These are phyloP conservation scores for Pseudevernia furfuracea DNA, from an alignment of 495 filamentous ascomycete genomes.

Conservation along the genomic window DNA sequence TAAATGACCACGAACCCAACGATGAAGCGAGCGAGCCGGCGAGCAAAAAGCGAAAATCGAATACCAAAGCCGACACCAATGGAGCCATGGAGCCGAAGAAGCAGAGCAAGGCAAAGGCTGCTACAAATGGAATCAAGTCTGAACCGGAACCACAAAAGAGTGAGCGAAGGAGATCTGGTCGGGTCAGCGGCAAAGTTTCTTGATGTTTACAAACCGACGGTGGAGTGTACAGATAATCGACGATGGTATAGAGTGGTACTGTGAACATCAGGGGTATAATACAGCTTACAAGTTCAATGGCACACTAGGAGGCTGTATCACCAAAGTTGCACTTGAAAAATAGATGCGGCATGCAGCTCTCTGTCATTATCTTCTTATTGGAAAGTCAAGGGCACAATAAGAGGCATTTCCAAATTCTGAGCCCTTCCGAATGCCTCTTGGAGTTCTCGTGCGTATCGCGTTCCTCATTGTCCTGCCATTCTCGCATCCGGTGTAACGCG, in stretches of 20 bases:
- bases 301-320: background rate
- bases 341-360: too few relatives aligned
- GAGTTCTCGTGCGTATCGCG: background rate
- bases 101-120: conserved; percentile 11
- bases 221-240: background rate
- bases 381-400: background rate
- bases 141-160: background rate
- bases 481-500: background rate
- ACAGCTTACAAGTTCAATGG: background rate
- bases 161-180: conserved; percentile 15
- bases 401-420: background rate
- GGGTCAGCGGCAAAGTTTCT: conserved; percentile 15
- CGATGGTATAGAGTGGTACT: background rate
- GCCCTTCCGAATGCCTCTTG: background rate
- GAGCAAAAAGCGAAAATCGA: conserved; percentile 18
- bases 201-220: background rate
- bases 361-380: too few relatives aligned
- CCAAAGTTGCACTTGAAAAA: background rate
- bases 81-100: background rate
- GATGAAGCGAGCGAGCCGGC: conserved; percentile 8
- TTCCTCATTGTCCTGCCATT: background rate
- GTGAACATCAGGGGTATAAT: background rate
- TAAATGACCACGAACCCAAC: background rate
- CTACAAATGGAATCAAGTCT: background rate
- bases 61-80: conserved; percentile 2